Conservation (phyloP, 2,329 filamentous ascomycete species). For the Penicillium corylophilum region DNA sequence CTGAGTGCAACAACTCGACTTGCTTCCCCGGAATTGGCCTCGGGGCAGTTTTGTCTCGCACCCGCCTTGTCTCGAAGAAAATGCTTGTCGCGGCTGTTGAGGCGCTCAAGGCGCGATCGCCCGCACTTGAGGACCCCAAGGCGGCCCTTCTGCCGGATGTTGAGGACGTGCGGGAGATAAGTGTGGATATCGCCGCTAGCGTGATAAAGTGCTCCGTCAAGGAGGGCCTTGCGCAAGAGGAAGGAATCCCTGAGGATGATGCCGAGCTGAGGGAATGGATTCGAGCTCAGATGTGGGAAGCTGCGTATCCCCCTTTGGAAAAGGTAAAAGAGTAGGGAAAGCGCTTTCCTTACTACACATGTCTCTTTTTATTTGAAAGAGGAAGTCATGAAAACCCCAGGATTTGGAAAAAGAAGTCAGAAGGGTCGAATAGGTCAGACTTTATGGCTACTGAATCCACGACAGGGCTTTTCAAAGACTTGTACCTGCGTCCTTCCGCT, state of each 20-base stretch:
- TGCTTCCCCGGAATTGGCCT: constrained; percentile 85
- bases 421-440: too few species aligned
- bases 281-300: constrained; percentile 44
- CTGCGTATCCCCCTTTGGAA: constrained; percentile 35
- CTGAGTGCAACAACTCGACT: constrained; percentile 86
- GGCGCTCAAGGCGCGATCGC: constrained; percentile 69
- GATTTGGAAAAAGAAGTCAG: too few species aligned
- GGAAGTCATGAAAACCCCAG: too few species aligned
- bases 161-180: constrained; percentile 69
- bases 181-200: constrained; percentile 71
- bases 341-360: too few species aligned
- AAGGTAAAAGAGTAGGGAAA: background rate
- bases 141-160: constrained; percentile 75
- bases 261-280: constrained; percentile 41
- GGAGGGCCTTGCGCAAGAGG: constrained; percentile 65
- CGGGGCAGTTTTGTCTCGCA: constrained; percentile 69
- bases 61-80: constrained; percentile 66
- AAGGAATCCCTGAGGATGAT: constrained; percentile 59
- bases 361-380: too few species aligned
- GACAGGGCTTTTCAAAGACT: too few species aligned
- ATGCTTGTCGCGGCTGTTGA: constrained; percentile 81
- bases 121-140: constrained; percentile 63
- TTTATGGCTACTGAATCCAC: too few species aligned
- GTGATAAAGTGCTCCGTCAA: constrained; percentile 71
- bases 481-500: too few species aligned